Base-by-base conservation (phyloP, 2,329 filamentous ascomycete genomes). In the Ophiostoma pallidulum region DNA sequence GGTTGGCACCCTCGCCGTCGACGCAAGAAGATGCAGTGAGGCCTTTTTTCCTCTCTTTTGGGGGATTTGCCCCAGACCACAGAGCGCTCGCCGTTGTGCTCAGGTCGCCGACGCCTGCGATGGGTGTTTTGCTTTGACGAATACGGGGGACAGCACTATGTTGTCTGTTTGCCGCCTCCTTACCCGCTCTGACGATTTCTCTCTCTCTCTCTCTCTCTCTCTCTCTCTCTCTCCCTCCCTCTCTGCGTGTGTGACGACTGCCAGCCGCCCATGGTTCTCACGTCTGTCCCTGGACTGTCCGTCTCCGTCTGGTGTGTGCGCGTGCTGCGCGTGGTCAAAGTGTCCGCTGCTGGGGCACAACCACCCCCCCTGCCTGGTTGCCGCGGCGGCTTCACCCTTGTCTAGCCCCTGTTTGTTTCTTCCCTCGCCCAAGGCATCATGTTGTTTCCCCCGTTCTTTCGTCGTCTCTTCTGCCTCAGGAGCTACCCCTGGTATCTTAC, bases 381-480 rank as follows among this genome's bases (percentile, higher is more conserved):
- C 44, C 44, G 47, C 35, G 41, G 40, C 43, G 39, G 44, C 35
- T 29, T 40, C n/a, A 8, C 22, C 36, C 35, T 14, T 46, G 43
- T 20, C 19, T 24, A n/a, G n/a, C n/a, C n/a, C n/a, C n/a, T n/a
- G n/a, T 35, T 33, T 46, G 39, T 36, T 32, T 16, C 35, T 33
- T 39, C 31, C 8, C 24, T 28, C 24, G 33, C 8, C 29, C 22
- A n/a, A 31, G 24, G 24, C 38, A 18, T 31, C 42, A 38, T 24
- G 33, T 45, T 29, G 20, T 45, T 16, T 39, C 22, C 32, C 35
- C 43, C 35, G 18, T 16, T n/a, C 20, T 38, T 38, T 39, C 29
- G 20, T 18, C 7, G 16, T 36, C 14, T n/a, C 18, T 29, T n/a
- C n/a, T 32, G 20, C 35, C 42, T n/a, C 22, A 19, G 43, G 19